Evolutionary conservation across 805 yeast species (phyloP).

Genomic region (Metschnikowia anglica): DNA sequence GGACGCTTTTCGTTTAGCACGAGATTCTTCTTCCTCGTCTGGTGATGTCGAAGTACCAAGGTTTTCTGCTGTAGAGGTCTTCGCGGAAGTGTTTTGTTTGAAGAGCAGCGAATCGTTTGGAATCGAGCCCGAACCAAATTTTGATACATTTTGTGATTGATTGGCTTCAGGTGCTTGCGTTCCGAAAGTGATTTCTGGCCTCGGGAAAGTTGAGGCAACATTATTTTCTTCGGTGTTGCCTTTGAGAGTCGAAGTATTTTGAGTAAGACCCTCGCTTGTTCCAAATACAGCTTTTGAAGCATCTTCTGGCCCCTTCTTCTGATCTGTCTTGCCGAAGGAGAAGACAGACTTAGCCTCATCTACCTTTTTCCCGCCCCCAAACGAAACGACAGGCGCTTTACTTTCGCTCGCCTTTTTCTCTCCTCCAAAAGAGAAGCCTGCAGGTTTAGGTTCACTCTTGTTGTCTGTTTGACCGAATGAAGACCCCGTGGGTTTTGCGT

Average conservation of each 20-base stretch:
- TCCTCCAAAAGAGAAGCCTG: conserved; percentile 1
- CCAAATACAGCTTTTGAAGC: neutral
- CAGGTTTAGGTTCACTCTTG: neutral
- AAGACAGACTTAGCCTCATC: neutral
- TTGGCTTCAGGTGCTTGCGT: neutral
- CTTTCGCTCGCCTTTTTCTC: neutral
- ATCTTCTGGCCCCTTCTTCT: neutral
- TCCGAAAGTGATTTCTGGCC: neutral
- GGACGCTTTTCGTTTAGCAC: conserved; percentile 4
- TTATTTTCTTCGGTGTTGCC: neutral
- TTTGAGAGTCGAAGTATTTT: neutral
- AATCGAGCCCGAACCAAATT: conserved; percentile 7
- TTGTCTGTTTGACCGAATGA: conserved; percentile 1
- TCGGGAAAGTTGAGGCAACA: neutral
- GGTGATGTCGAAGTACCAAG: neutral
- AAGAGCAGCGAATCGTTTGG: neutral
- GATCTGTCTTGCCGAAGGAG: conserved; percentile 1
- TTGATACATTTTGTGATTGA: neutral
- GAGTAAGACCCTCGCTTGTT: neutral
- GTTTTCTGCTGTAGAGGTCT: neutral
- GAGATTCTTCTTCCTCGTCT: conserved; percentile 3
- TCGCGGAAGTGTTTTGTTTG: neutral
- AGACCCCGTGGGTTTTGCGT: neutral
- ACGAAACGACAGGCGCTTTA: neutral
- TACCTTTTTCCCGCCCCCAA: neutral